These are phyloP conservation scores for Termitomyces sp. DNA, from an alignment of 768 basidiomycete species.

Conservation along the genomic window DNA sequence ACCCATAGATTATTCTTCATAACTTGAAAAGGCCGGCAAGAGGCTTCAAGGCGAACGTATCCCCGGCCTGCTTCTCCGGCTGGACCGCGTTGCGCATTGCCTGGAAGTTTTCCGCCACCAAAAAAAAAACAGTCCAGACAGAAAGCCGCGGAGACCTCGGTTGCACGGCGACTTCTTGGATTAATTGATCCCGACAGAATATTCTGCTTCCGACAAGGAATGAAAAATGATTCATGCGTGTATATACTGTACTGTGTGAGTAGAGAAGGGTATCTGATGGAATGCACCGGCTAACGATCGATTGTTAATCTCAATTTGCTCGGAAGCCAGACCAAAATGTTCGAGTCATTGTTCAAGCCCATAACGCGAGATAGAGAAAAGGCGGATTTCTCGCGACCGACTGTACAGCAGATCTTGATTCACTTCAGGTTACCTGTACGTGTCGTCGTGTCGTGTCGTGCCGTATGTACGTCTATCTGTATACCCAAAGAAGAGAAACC, in stretches of 20 bases:
- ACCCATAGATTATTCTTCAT: neutral
- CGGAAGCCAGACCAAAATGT: neutral
- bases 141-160: slow-evolving; percentile 18
- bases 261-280: neutral
- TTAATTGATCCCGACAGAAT: neutral
- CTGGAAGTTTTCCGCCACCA: neutral
- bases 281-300: neutral
- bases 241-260: too few relatives aligned
- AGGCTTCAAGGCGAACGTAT: slow-evolving; percentile 1
- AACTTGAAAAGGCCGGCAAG: neutral
- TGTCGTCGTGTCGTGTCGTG: neutral
- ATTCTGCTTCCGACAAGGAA: neutral
- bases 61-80: slow-evolving; percentile 9
- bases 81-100: slow-evolving; percentile 9
- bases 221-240: neutral
- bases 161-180: slow-evolving; percentile 1
- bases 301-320: neutral
- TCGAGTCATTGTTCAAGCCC: neutral
- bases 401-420: neutral
- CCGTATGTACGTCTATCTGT: neutral
- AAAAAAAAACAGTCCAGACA: neutral
- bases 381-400: neutral
- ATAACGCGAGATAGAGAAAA: neutral
- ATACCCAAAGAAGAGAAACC: neutral
- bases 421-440: neutral